Base-by-base conservation (phyloP, 116 monocot species). In the Papilionanthe hybrid region DNA sequence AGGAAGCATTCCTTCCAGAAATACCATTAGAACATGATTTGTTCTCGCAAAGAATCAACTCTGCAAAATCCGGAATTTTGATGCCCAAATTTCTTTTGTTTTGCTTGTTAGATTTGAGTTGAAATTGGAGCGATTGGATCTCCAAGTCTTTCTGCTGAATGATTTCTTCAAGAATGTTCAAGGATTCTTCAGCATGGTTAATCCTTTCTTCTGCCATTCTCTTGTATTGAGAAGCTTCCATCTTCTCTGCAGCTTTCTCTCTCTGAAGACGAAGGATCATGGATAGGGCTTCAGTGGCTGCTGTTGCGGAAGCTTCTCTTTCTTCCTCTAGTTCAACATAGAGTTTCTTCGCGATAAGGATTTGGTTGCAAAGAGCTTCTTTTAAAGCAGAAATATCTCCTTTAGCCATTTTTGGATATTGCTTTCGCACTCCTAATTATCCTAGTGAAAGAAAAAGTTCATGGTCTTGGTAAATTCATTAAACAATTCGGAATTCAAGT, bases 221-320 rank as follows among this genome's bases (percentile, higher is more conserved):
- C 81, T 85, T 96, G 85, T 93, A 96, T 63, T 96, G 96, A 32
- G 82, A 83, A 63, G 90, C 87, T 89, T 96, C 93, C 96, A 96
- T 93, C 78, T 90, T 93, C 82, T 93, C 92, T 27, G 81, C 78
- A 45, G 93, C 90, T 76, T 93, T 93, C 85, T 96, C 96, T 79
- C 81, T 90, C 81, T 96, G 90, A 56, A 96, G 88, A 7, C 90
- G 87, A 79, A 93, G 79, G 60, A 96, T 96, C 96, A 96, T 88
- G 42, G 93, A 86, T 22, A 95, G 63, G 58, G 95, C 91, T 84
- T 93, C 95, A 55, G 72, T 92, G 30, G 88, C 91, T 50, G 95
- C 91, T 77, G 88, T 87, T 65, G 95, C 85, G 45, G 92, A 92
- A 78, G 93, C 93, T 79, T 96, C 91, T 77, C 96, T 91, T 83